Evolutionary conservation across 2,329 filamentous ascomycete genomes (phyloP), one percentile per base, ranked within the genome.

Genomic region (Colletotrichum echinochloae): DNA sequence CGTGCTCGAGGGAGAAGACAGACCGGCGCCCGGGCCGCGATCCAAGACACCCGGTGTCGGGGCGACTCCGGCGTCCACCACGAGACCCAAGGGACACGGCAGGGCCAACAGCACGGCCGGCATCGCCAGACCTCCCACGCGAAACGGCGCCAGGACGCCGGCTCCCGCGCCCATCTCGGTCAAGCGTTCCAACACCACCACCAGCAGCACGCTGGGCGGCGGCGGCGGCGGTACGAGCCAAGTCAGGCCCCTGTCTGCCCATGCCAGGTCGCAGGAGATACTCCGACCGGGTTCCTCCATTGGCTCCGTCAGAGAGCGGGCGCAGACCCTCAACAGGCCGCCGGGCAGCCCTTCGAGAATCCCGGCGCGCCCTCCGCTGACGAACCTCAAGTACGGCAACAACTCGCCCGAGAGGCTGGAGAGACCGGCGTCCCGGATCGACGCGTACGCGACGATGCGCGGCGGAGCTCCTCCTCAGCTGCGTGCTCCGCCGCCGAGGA

Each of bases 401-500:
- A 97, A 95, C 80, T 97, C 94, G 11, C 93, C 94, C 7, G 94
- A 97, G 76, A 91, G 94, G 52, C 79, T 82, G 20, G 57, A 67
- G 2, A 85, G 82, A 73, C 81, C 81, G 62, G 82, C 81, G 72
- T 80, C 77, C 52, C 82, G 82, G 72, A 83, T 80, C 5, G 66
- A 66, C 4, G 65, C 48, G 11, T 70, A 67, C 37, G 82, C 85
- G 54, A 83, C 85, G 61, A 79, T 88, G 65, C 85, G 88, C 20
- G 82, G 84, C 30, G 88, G 86, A 33, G 87, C 88, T 61, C 88
- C 88, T 0, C 80, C n/a, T n/a, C 41, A 44, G 20, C 4, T 86
- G 77, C 86, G 90, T 72, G 91, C 91, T 1, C 94, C 94, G 44
- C 95, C 95, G 16, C 95, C 95, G 59, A 96, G 94, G 80, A 98